These are phyloP conservation scores for Fusarium sp. DNA, from an alignment of 2,329 filamentous ascomycete genomes.

Conservation along the genomic window DNA sequence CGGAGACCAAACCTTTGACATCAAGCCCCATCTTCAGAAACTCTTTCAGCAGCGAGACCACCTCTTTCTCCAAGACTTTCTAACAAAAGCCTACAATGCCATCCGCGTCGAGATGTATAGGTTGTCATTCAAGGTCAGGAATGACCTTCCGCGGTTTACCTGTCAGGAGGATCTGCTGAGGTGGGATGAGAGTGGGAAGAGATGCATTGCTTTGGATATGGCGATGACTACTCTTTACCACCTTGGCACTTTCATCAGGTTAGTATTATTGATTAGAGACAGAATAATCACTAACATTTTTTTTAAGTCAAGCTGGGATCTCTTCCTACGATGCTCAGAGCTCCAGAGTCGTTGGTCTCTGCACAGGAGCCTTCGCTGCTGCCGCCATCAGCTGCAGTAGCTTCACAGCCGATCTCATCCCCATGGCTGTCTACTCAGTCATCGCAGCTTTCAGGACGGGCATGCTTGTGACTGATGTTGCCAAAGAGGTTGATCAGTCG, in stretches of 20 bases:
- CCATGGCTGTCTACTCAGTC: conserved; percentile 28
- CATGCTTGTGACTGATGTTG: conserved; percentile 27
- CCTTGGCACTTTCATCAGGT: conserved; percentile 36
- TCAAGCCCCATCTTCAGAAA: conserved; percentile 27
- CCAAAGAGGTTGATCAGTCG: conserved; percentile 11
- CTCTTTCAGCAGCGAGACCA: conserved; percentile 37
- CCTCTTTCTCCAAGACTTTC: conserved; percentile 36
- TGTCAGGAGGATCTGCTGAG: conserved; percentile 33
- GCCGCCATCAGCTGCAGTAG: conserved; percentile 37
- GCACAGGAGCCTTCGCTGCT: conserved; percentile 37
- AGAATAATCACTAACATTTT: accelerated
- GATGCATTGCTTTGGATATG: conserved; percentile 38
- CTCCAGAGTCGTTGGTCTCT: conserved; percentile 34
- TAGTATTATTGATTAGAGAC: accelerated
- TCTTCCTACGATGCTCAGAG: conserved; percentile 32
- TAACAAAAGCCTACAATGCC: conserved; percentile 32
- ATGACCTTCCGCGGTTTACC: conserved; percentile 34
- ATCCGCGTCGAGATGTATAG: conserved; percentile 31
- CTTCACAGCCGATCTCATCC: conserved; percentile 32
- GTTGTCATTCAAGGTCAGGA: conserved; percentile 21
- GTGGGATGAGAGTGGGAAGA: conserved; percentile 31
- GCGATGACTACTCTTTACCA: conserved; percentile 38
- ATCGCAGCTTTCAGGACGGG: conserved; percentile 33
- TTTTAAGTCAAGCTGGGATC: conserved; percentile 13
- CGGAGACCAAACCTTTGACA: conserved; percentile 36